Evolutionary conservation across 148 eudicot genomes (phyloP), one percentile per base, ranked within the genome.

Genomic region (Silene conica): DNA sequence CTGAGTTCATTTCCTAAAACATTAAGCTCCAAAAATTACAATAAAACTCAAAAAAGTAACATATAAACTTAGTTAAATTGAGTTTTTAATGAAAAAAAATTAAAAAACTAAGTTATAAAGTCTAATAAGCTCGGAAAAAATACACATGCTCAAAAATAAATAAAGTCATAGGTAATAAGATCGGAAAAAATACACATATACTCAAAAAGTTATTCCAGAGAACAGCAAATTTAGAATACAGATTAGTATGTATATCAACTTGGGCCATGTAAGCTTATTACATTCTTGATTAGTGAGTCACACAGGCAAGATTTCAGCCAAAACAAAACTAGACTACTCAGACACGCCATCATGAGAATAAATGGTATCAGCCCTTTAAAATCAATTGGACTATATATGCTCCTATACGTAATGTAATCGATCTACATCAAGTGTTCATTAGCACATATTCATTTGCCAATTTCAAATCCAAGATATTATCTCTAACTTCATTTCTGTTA

Each of bases 291-390:
- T 67, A 41, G n/a, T 19, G 25, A 18, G 70, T 13, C 70, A 67
- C 21, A 4, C 16, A 41, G 23, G 68, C 21, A 64, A 64, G 18
- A 13, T 31, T 9, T 31, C 46, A 63, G 22, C 48, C 22, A 64
- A 38, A 38, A 31, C 46, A 67, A 67, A 67, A 67, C 12, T 11
- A 67, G 15, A 67, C 31, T 45, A 67, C 71, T 38, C 68, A 23
- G 16, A 34, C 46, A n/a, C 21, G 6, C 55, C 18, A 50, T 50
- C 55, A 50, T 50, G 55, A 50, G 16, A 13, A 50, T 50, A 50
- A 50, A 12, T 50, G 55, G 55, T 50, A 18, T 3, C 55, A 13
- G 55, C 55, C 43, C 43, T 5, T 38, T 1, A 50, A 50, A 50
- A 50, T 50, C 0, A 50, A 50, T 38, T 9, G 4, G 34, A 31